phyloP scores from a whole-genome alignment of 106 monocot genomes.

The Dendrobium huoshanense region DNA sequence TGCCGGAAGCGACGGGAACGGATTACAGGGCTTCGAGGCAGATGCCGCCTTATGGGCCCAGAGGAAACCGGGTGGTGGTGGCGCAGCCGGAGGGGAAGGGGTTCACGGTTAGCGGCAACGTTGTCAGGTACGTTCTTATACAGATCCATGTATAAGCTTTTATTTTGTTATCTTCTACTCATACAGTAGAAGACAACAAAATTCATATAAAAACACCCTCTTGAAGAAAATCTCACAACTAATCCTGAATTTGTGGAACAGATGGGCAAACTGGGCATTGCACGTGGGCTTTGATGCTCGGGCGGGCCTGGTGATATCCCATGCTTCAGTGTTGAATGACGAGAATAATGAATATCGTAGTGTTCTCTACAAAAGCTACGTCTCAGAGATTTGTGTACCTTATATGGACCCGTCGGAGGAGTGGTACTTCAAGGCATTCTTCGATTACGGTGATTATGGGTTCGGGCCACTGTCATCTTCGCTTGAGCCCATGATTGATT shows the following conservation, averaged over 20 bases:
- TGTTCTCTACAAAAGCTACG: conserved; percentile 52
- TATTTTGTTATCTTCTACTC: too few species aligned
- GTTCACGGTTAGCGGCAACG: conserved; percentile 43
- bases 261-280: conserved; percentile 81
- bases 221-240: too few species aligned
- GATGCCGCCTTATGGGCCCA: conserved; percentile 22
- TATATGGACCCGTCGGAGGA: conserved; percentile 73
- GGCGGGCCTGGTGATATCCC: conserved; percentile 62
- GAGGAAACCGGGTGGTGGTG: conserved; percentile 21
- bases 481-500: conserved; percentile 36
- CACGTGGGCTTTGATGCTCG: conserved; percentile 55
- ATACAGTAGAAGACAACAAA: too few species aligned
- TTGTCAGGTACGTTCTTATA: conserved; percentile 31
- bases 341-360: background rate
- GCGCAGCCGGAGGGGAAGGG: conserved; percentile 44
- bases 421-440: conserved; percentile 65
- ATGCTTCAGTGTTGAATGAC: conserved; percentile 35
- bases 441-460: conserved; percentile 68
- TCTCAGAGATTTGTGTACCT: conserved; percentile 64
- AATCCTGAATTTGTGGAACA: background rate
- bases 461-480: conserved; percentile 31
- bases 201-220: background rate
- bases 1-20: conserved; percentile 43
- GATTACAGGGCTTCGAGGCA: conserved; percentile 26
- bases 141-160: background rate